These are phyloP conservation scores for Fusarium sp. DNA, from an alignment of 2,329 filamentous ascomycete genomes.

Conservation along the genomic window DNA sequence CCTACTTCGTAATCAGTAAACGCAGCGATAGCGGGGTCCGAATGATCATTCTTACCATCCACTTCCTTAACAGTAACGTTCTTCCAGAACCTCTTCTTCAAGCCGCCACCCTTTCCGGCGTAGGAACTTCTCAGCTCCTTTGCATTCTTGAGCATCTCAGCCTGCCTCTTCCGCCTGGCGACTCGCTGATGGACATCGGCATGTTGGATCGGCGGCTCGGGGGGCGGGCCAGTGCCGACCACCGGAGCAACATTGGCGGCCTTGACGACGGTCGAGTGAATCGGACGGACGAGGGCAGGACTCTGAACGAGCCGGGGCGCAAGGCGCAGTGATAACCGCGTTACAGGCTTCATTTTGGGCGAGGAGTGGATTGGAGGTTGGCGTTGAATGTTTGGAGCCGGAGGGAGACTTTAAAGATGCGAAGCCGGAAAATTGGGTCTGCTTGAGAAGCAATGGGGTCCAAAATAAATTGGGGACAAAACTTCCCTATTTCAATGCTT, in stretches of 20 bases:
- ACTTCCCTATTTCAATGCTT: neutral
- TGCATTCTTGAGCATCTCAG: conserved; percentile 66
- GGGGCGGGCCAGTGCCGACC: conserved; percentile 70
- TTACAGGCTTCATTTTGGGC: conserved; percentile 57
- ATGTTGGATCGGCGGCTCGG: conserved; percentile 64
- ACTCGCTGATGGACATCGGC: conserved; percentile 60
- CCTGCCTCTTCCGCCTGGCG: conserved; percentile 66
- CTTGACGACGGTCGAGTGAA: conserved; percentile 53
- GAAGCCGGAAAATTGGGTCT: conserved; percentile 44
- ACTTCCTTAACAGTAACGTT: conserved; percentile 79
- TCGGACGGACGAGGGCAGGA: conserved; percentile 42
- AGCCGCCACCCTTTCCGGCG: conserved; percentile 56
- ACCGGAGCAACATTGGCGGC: conserved; percentile 65
- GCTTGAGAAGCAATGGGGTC: conserved; percentile 5
- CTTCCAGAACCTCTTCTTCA: conserved; percentile 88
- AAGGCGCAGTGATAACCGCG: conserved; percentile 57
- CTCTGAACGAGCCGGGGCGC: conserved; percentile 46
- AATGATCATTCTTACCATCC: conserved; percentile 63
- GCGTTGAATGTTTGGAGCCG: conserved; percentile 23
- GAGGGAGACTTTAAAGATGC: conserved; percentile 16
- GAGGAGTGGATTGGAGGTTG: conserved; percentile 19
- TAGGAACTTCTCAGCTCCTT: conserved; percentile 60
- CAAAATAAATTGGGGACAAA: neutral
- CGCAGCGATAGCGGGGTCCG: neutral
- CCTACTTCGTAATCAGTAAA: conserved; percentile 51